phyloP scores from a whole-genome alignment of 2,329 filamentous ascomycete genomes.

The Aplosporella prunicola region DNA sequence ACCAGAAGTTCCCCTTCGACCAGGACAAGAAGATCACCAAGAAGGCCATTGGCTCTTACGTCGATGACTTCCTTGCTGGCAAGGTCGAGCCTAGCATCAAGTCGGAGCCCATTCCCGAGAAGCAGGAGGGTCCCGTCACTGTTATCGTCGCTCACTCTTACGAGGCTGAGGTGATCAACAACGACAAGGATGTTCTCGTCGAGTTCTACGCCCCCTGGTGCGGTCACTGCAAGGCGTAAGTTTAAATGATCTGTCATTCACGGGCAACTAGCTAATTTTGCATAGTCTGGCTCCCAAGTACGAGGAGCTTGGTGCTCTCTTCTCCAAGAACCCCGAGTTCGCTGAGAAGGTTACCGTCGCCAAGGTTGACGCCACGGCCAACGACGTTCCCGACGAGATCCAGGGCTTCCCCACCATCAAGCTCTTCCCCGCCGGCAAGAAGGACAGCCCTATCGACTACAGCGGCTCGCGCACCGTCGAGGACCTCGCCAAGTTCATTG shows the following conservation, averaged over 20 bases:
- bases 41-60: constrained; percentile 68
- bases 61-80: constrained; percentile 74
- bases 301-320: constrained; percentile 52
- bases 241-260: constrained; percentile 9
- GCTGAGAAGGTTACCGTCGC: constrained; percentile 55
- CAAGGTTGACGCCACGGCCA: constrained; percentile 93
- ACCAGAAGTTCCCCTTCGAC: constrained; percentile 93
- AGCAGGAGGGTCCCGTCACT: constrained; percentile 78
- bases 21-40: constrained; percentile 69
- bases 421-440: constrained; percentile 84
- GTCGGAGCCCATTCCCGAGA: constrained; percentile 93
- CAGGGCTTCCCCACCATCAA: constrained; percentile 99
- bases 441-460: constrained; percentile 79
- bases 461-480: constrained; percentile 78
- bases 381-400: constrained; percentile 95
- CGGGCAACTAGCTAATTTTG: constrained; percentile 4
- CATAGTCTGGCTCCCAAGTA: constrained; percentile 55
- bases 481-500: constrained; percentile 84
- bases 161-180: constrained; percentile 80
- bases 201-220: constrained; percentile 96
- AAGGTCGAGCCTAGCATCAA: constrained; percentile 96
- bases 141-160: constrained; percentile 91
- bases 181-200: constrained; percentile 91
- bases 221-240: constrained; percentile 58
- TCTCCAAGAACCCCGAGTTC: constrained; percentile 39